Conservation (phyloP, 2,329 filamentous ascomycete genomes). For the Pyricularia grisea region DNA sequence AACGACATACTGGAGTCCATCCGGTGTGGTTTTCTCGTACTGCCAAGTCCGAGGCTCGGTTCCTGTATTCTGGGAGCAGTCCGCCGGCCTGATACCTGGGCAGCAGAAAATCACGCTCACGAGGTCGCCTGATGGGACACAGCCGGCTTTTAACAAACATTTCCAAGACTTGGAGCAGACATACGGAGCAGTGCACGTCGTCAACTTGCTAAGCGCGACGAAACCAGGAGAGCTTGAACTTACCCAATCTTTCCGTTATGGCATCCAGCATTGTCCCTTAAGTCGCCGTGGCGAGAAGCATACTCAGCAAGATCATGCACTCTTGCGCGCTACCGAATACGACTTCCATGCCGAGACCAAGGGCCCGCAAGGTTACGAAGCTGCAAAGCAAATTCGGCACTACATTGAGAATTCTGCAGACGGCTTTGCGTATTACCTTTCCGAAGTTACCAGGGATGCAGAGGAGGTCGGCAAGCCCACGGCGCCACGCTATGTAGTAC, state of each 20-base stretch:
- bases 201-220: slow-evolving; percentile 86
- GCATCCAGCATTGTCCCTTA: slow-evolving; percentile 66
- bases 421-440: slow-evolving; percentile 86
- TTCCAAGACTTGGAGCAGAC: slow-evolving; percentile 77
- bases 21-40: slow-evolving; percentile 78
- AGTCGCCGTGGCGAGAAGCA: slow-evolving; percentile 47
- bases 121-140: slow-evolving; percentile 78
- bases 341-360: slow-evolving; percentile 95
- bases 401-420: slow-evolving; percentile 74
- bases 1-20: slow-evolving; percentile 79
- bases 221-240: slow-evolving; percentile 83
- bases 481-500: slow-evolving; percentile 42
- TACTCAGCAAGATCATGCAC: slow-evolving; percentile 53
- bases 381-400: slow-evolving; percentile 72
- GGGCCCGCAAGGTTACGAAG: slow-evolving; percentile 78
- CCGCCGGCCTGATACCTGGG: slow-evolving; percentile 74
- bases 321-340: slow-evolving; percentile 77
- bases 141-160: slow-evolving; percentile 92
- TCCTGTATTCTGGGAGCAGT: slow-evolving; percentile 95
- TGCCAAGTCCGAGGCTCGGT: slow-evolving; percentile 88
- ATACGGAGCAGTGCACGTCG: slow-evolving; percentile 85
- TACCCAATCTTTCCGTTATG: slow-evolving; percentile 67
- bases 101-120: slow-evolving; percentile 94
- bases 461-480: slow-evolving; percentile 25
- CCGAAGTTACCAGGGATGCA: slow-evolving; percentile 57